Percentiles rank a stretch among this genome's conserved stretches.
phyloP scores from a whole-genome alignment of 1,284 basidiomycete species.

The Moesziomyces antarcticus region DNA sequence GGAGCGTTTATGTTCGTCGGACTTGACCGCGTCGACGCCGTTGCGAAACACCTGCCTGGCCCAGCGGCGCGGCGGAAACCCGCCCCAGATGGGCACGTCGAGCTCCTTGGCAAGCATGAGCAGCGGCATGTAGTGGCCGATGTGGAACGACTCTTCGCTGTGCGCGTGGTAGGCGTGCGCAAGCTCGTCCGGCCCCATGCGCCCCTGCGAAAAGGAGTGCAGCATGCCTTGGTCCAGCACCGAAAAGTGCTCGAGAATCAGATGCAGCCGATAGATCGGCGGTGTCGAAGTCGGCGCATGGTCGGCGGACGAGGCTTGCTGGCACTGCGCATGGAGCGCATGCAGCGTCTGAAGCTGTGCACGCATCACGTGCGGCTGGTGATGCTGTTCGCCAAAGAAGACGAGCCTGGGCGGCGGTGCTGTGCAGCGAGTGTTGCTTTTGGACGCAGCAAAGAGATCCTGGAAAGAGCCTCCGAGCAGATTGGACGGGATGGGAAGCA shows the following conservation, averaged over 20 bases:
- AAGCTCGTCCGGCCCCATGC: constrained; percentile 23
- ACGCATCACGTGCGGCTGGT: constrained; percentile 54
- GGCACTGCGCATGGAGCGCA: constrained; percentile 33
- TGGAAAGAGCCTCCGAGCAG: constrained; percentile 27
- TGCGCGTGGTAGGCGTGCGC: constrained; percentile 21
- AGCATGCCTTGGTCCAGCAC: constrained; percentile 54
- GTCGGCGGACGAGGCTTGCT: background rate
- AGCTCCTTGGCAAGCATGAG: constrained; percentile 55
- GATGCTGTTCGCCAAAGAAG: constrained; percentile 61
- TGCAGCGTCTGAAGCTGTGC: constrained; percentile 52
- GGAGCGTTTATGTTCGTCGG: constrained; percentile 15
- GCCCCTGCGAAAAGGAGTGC: constrained; percentile 23
- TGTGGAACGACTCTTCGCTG: constrained; percentile 49
- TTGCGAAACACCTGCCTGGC: constrained; percentile 40
- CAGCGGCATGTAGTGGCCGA: constrained; percentile 54
- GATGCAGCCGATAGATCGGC: constrained; percentile 39
- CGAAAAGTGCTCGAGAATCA: constrained; percentile 57
- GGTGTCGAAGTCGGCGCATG: background rate
- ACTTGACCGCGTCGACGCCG: constrained; percentile 40
- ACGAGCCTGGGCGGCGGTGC: constrained; percentile 39
- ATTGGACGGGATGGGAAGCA: constrained; percentile 30
- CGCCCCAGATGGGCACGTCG: constrained; percentile 53
- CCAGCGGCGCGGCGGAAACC: constrained; percentile 57
- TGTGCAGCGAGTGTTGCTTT: background rate
- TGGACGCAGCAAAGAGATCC: constrained; percentile 11